These are phyloP conservation scores for Trichophyton simii DNA, from an alignment of 2,329 filamentous ascomycete species.

Conservation along the genomic window DNA sequence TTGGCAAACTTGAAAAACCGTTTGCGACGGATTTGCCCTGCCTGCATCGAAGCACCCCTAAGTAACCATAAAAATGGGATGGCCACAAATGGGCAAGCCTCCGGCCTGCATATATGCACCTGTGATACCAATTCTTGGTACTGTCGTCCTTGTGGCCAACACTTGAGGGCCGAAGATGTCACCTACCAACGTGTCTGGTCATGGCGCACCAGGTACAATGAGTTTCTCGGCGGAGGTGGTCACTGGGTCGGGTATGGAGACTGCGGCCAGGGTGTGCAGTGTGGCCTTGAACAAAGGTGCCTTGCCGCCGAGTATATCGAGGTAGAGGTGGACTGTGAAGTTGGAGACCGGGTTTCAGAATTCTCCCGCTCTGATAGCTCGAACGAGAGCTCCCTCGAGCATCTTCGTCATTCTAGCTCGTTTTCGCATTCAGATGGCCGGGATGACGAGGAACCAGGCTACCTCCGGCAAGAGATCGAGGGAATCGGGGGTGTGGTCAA, in stretches of 20 bases:
- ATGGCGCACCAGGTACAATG: slow-evolving; percentile 74
- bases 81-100: slow-evolving; percentile 16
- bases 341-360: slow-evolving; percentile 53
- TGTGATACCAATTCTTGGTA: slow-evolving; percentile 59
- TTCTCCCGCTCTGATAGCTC: slow-evolving; percentile 18
- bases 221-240: slow-evolving; percentile 63
- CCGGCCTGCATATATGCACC: slow-evolving; percentile 39
- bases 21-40: slow-evolving; percentile 66
- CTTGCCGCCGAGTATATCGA: slow-evolving; percentile 65
- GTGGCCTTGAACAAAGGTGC: slow-evolving; percentile 65
- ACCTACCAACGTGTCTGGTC: slow-evolving; percentile 62
- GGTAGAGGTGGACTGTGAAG: slow-evolving; percentile 74
- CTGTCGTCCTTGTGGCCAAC: slow-evolving; percentile 69
- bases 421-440: slow-evolving; percentile 15
- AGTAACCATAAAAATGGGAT: slow-evolving; percentile 17
- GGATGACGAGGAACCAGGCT: slow-evolving; percentile 48
- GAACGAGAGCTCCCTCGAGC: slow-evolving; percentile 14
- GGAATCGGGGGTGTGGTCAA: slow-evolving; percentile 82
- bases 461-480: slow-evolving; percentile 77
- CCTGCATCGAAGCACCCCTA: slow-evolving; percentile 62
- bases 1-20: slow-evolving; percentile 55
- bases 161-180: slow-evolving; percentile 46
- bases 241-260: slow-evolving; percentile 80
- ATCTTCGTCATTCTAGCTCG: slow-evolving; percentile 12
- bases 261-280: slow-evolving; percentile 76